Base-by-base conservation (phyloP, 139 green algal genomes). In the Astrephomene gubernaculifera region DNA sequence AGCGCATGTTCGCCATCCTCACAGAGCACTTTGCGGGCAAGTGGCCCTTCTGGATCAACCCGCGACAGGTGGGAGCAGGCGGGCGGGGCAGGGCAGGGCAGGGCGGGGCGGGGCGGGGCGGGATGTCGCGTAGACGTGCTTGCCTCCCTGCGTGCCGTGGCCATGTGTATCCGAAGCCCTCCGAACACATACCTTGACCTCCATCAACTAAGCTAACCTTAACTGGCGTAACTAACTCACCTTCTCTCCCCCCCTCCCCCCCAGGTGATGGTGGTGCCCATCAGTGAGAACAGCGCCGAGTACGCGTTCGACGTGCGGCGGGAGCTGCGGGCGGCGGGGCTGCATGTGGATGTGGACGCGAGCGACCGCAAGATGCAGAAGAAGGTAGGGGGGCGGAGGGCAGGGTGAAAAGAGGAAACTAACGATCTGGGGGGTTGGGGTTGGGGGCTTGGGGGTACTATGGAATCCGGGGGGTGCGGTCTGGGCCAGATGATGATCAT, bases 1-100 rank as follows among this genome's bases (percentile, higher is more conserved):
- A 99, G 95, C 93, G 97, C 86, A 99, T 99, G 97, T 97, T 98
- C 88, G 97, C 97, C 64, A 99, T 99, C 88, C 94, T 99, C 52
- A 98, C 96, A 4, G 97, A 99, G 94, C 96, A 99, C 93, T 99
- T 94, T 73, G 97, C 94, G 4, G 97, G 95, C 81, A 99, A 99
- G 92, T 99, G 96, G 96, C 97, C 97, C 29, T 92, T 99, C 60
- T 99, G 97, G 97, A 89, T 99, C 38, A 96, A 89, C 65, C 97
- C 97, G 1, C 93, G 95, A 41, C 97, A 99, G 93, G 92, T 91
- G 61, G 25, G 53, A 25, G 60, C 27, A 43, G 57, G 3, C 12
- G 35, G 27, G 29, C 19, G 72, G 33, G 19, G 44, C 25, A 38
- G 41, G 27, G 36, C 10, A 39, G 27, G 39, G 17, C 12, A 31